Conservation (phyloP, 164 flowering plant species). For the Paratinospora sagittata region DNA sequence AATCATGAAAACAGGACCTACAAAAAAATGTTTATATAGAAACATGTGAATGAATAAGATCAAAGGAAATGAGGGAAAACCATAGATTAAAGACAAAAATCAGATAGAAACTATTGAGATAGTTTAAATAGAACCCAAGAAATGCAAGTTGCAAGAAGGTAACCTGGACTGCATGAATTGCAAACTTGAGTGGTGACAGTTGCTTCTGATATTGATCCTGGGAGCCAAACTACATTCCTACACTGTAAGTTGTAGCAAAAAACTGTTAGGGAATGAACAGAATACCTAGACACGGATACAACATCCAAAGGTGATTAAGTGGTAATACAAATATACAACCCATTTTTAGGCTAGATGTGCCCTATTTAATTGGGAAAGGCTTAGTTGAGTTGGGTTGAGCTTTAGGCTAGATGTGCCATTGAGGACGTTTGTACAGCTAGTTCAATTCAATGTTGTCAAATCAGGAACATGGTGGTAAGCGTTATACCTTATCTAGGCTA, state of each 20-base stretch:
- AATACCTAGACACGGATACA: no score
- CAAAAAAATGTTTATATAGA: neutral
- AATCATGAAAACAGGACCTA: slow-evolving; percentile 78
- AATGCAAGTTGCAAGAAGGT: neutral
- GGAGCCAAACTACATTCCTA: slow-evolving; percentile 96
- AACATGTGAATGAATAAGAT: neutral
- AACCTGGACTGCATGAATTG: slow-evolving; percentile 78
- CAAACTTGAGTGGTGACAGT: slow-evolving; percentile 61
- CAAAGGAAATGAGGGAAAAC: neutral
- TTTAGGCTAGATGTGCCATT: no score
- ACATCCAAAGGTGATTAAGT: no score
- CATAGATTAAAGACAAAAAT: neutral
- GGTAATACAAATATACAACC: no score
- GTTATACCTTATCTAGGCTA: no score
- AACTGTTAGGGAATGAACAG: slow-evolving; percentile 6
- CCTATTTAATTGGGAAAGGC: no score
- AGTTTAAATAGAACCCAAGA: neutral
- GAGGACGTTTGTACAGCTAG: no score
- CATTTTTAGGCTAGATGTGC: no score
- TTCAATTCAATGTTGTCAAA: no score
- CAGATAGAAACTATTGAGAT: neutral
- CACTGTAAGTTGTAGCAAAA: slow-evolving; percentile 43
- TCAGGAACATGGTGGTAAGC: no score
- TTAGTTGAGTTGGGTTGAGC: no score
- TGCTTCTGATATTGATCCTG: slow-evolving; percentile 80